Evolutionary conservation across 805 yeast species (phyloP).

Genomic region (Kluyveromyces aestuarii): DNA sequence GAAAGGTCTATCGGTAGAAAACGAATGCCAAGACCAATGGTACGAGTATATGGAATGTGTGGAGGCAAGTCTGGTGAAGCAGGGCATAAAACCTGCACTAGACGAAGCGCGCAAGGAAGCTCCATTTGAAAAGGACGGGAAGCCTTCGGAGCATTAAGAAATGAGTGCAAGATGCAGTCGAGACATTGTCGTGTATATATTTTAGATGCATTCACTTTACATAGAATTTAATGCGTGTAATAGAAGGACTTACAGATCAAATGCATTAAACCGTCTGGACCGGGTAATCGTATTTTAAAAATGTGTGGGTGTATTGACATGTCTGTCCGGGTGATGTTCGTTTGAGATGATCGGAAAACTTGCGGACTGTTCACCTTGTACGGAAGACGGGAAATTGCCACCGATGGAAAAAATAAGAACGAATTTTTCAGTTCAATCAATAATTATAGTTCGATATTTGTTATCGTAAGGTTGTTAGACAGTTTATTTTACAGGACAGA

Average conservation of each 20-base stretch:
- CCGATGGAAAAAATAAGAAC: not conserved
- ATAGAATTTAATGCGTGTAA: not conserved
- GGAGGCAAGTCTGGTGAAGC: conserved; percentile 56
- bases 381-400: not conserved
- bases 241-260: too few species aligned
- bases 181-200: not conserved
- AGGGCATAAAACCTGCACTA: conserved; percentile 72
- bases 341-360: not conserved
- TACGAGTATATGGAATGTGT: conserved; percentile 82
- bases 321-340: not conserved
- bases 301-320: not conserved
- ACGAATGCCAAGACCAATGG: conserved; percentile 91
- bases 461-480: not conserved
- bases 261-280: too few species aligned
- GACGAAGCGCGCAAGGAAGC: conserved; percentile 88
- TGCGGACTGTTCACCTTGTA: not conserved
- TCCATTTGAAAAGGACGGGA: conserved; percentile 71
- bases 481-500: not conserved
- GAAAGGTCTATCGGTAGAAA: conserved; percentile 45
- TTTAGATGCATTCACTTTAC: not conserved
- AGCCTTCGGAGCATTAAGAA: conserved; percentile 14
- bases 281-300: not conserved
- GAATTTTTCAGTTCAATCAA: not conserved
- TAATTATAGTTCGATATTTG: not conserved
- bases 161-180: not conserved